Percentiles rank a stretch among this genome's conserved stretches.
phyloP scores from a whole-genome alignment of 169 alveolate species.

The Plasmodium vinckei region DNA sequence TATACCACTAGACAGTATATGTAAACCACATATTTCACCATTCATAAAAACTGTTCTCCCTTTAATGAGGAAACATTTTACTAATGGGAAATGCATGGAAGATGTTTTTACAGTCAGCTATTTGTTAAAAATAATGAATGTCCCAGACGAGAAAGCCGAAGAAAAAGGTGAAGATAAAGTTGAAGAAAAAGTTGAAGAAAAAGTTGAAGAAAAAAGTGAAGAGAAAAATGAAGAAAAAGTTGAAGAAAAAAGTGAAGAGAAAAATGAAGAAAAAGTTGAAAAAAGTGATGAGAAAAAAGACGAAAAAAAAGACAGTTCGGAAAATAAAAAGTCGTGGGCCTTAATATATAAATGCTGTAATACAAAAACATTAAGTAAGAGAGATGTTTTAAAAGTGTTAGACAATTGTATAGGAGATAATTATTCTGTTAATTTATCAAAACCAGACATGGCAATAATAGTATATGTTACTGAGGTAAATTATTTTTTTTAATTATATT shows the following conservation, averaged over 20 bases:
- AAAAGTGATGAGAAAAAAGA: neutral
- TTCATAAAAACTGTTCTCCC: constrained; percentile 53
- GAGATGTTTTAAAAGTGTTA: constrained; percentile 77
- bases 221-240: neutral
- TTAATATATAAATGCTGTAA: constrained; percentile 78
- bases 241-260: neutral
- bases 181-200: neutral
- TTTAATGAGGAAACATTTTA: constrained; percentile 16
- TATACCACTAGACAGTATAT: constrained; percentile 81
- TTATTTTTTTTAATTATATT: constrained; percentile 1
- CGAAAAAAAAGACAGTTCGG: constrained; percentile 5
- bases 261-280: neutral
- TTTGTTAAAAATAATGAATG: constrained; percentile 20
- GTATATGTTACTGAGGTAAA: constrained; percentile 84
- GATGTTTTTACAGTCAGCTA: constrained; percentile 10
- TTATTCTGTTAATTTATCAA: constrained; percentile 78
- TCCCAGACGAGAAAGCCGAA: constrained; percentile 17
- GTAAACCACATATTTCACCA: constrained; percentile 80
- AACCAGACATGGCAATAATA: constrained; percentile 81
- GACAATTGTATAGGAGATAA: constrained; percentile 79
- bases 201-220: neutral
- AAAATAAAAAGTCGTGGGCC: constrained; percentile 80
- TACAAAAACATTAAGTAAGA: constrained; percentile 78
- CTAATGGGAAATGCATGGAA: constrained; percentile 21
- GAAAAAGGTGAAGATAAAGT: neutral